A percentile compares a stretch with the other conserved stretches of the same genome.
phyloP scores from a whole-genome alignment of 176 grass and related monocot species.

The Triticum monococcum region DNA sequence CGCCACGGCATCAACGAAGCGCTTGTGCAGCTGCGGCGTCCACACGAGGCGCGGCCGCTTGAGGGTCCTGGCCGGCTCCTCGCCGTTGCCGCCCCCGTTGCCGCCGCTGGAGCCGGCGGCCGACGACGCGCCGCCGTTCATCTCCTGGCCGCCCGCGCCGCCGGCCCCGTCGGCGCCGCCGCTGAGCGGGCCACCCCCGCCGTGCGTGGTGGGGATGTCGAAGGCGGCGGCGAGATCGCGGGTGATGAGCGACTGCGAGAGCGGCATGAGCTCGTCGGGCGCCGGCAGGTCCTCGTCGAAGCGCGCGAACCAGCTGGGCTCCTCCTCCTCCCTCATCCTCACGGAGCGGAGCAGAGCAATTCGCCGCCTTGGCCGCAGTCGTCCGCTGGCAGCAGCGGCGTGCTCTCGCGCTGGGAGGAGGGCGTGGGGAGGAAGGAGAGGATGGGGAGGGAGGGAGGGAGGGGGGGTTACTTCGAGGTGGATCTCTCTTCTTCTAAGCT shows the following conservation, averaged over 20 bases:
- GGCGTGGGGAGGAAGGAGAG: background rate
- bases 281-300: slow-evolving; percentile 81
- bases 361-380: background rate
- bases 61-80: slow-evolving; percentile 78
- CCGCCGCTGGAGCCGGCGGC: slow-evolving; percentile 54
- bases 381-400: background rate
- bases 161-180: background rate
- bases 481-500: slow-evolving; percentile 81
- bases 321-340: slow-evolving; percentile 84
- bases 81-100: slow-evolving; percentile 28
- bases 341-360: slow-evolving; percentile 3
- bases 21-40: slow-evolving; percentile 95
- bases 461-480: slow-evolving; percentile 82
- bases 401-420: too few relatives aligned
- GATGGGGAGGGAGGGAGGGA: background rate
- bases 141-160: slow-evolving; percentile 16
- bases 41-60: slow-evolving; percentile 86
- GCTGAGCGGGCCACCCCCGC: background rate
- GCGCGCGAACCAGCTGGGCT: slow-evolving; percentile 82
- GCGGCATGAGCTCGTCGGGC: slow-evolving; percentile 82
- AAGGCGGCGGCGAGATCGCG: slow-evolving; percentile 85
- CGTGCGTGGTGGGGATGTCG: slow-evolving; percentile 61
- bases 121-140: slow-evolving; percentile 57
- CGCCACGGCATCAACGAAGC: slow-evolving; percentile 83
- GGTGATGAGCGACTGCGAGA: slow-evolving; percentile 86